phyloP scores from a whole-genome alignment of 139 green algal genomes.

The Chlamydomonas sp. region DNA sequence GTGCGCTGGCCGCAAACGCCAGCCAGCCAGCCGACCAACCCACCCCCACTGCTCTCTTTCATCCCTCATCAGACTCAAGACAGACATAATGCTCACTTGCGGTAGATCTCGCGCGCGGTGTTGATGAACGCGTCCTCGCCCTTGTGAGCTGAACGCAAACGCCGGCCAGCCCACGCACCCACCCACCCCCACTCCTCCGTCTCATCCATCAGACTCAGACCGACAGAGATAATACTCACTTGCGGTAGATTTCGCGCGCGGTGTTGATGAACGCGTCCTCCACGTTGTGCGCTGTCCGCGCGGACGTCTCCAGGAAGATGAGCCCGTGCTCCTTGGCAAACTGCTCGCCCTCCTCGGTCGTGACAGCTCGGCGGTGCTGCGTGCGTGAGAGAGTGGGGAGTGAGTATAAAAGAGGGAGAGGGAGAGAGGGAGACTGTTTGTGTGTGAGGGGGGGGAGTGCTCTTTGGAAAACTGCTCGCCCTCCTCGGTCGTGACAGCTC shows the following conservation, averaged over 20 bases:
- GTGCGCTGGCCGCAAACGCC: no score
- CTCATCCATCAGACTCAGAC: conserved; percentile 27
- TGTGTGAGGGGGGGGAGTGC: no score
- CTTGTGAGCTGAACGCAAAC: neutral
- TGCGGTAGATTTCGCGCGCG: conserved; percentile 92
- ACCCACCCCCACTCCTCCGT: no score
- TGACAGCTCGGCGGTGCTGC: conserved; percentile 87
- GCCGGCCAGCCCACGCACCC: no score
- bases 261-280: conserved; percentile 99
- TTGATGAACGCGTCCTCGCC: conserved; percentile 99
- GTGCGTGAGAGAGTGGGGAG: no score
- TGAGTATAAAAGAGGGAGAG: no score
- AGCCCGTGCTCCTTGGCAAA: conserved; percentile 98
- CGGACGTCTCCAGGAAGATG: conserved; percentile 97
- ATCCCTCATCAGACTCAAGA: no score
- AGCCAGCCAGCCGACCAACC: no score
- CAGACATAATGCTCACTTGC: no score
- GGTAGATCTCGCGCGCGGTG: conserved; percentile 93
- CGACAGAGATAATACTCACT: conserved; percentile 39
- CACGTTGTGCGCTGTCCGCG: conserved; percentile 96
- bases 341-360: conserved; percentile 92
- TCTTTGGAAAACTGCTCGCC: conserved; percentile 97
- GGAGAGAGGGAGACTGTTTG: no score
- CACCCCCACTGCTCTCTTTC: no score
- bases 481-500: conserved; percentile 93